A percentile compares a stretch with the other conserved stretches of the same genome.
These are phyloP conservation scores for Bruguiera gymnorhiza DNA, from an alignment of 345 rosid species.

Conservation along the genomic window DNA sequence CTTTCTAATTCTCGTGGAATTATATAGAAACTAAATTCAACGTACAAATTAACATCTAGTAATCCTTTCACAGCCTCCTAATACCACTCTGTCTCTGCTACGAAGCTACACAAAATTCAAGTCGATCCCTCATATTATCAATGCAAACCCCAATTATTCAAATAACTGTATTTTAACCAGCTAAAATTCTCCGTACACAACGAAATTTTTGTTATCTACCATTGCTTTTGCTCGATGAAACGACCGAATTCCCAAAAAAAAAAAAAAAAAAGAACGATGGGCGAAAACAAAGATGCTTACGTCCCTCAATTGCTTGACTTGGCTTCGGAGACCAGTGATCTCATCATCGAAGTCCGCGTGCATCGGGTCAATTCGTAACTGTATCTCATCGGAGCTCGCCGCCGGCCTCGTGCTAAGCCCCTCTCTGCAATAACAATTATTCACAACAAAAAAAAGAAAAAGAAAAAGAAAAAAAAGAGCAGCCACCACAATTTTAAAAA, in stretches of 20 bases:
- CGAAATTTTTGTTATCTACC: neutral
- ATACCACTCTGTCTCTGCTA: neutral
- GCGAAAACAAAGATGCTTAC: slow-evolving; percentile 22
- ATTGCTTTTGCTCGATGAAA: too few species aligned
- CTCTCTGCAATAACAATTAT: slow-evolving; percentile 33
- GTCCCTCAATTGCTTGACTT: slow-evolving; percentile 70
- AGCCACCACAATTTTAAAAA: neutral
- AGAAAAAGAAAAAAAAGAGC: neutral
- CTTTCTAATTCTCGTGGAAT: too few species aligned
- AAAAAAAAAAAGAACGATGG: neutral
- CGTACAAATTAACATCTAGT: too few species aligned
- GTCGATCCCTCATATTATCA: neutral
- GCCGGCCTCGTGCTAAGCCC: slow-evolving; percentile 74
- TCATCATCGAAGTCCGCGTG: slow-evolving; percentile 77
- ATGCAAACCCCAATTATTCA: neutral
- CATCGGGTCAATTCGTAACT: slow-evolving; percentile 80
- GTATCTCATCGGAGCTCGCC: slow-evolving; percentile 69
- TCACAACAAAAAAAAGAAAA: neutral
- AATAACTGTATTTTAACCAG: neutral
- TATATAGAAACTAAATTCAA: too few species aligned
- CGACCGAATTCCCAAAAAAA: neutral
- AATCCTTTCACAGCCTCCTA: too few species aligned
- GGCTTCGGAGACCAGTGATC: slow-evolving; percentile 69
- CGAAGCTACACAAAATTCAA: neutral
- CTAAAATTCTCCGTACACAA: neutral